Percentiles rank a stretch among this genome's conserved stretches.
Evolutionary conservation across 192 early-diverging fungal species (phyloP).

Genomic region (Coemansia pectinata): DNA sequence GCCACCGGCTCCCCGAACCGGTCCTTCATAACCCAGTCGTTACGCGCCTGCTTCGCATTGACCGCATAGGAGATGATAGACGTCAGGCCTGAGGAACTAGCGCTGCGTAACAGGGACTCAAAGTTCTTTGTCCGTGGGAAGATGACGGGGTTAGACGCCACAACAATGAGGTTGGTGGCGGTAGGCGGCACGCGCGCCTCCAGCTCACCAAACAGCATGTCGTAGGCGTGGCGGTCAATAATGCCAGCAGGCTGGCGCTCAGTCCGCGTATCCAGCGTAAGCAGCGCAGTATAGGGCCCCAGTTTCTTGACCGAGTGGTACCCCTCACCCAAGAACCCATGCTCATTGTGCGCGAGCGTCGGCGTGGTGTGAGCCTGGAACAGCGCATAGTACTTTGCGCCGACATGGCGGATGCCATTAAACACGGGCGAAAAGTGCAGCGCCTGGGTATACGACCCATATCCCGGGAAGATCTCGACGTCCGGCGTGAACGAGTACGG

Average conservation of each 20-base stretch:
- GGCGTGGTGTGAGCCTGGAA: conserved; percentile 83
- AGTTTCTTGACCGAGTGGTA: conserved; percentile 66
- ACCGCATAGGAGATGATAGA: conserved; percentile 49
- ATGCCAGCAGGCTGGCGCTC: conserved; percentile 70
- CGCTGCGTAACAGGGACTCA: conserved; percentile 65
- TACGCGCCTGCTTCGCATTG: conserved; percentile 35
- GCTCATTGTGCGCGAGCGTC: conserved; percentile 60
- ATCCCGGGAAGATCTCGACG: conserved; percentile 78
- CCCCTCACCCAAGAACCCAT: conserved; percentile 54
- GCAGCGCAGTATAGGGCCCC: conserved; percentile 67
- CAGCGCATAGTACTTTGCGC: conserved; percentile 72
- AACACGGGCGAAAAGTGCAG: conserved; percentile 69
- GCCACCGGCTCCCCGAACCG: conserved; percentile 76
- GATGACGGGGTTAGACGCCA: conserved; percentile 69
- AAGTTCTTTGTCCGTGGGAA: conserved; percentile 72
- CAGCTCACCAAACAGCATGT: conserved; percentile 59
- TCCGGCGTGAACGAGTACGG: conserved; percentile 81
- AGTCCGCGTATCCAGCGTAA: conserved; percentile 71
- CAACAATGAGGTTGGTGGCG: conserved; percentile 68
- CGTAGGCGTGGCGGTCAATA: conserved; percentile 63
- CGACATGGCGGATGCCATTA: conserved; percentile 66
- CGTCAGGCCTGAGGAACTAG: conserved; percentile 49
- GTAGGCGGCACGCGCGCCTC: conserved; percentile 56
- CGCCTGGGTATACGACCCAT: conserved; percentile 68
- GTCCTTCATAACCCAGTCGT: conserved; percentile 55